Conservation (phyloP, 2,329 filamentous ascomycete species). For the Arachnomyces sp. region DNA sequence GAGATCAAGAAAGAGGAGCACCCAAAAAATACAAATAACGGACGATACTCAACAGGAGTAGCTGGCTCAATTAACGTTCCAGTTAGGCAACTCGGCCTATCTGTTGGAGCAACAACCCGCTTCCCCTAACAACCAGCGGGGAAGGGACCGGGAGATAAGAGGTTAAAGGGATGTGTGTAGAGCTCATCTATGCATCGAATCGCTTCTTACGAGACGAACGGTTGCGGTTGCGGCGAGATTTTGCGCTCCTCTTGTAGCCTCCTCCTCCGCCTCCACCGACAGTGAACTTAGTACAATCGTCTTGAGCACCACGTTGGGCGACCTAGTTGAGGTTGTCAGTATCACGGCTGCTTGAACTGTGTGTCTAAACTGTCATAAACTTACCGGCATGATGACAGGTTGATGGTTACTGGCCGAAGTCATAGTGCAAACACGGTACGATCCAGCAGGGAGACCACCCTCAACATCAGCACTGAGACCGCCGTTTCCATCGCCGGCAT, state of each 20-base stretch:
- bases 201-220: too few relatives aligned
- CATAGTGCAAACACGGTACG: conserved; percentile 47
- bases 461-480: conserved; percentile 37
- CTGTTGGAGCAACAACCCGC: too few relatives aligned
- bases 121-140: too few relatives aligned
- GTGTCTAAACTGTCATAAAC: conserved; percentile 2
- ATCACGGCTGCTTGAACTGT: conserved; percentile 7
- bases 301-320: conserved; percentile 45
- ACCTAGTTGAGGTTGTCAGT: conserved; percentile 17
- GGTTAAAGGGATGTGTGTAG: too few relatives aligned
- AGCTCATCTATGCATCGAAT: too few relatives aligned
- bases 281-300: conserved; percentile 45
- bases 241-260: conserved; percentile 1
- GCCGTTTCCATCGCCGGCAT: conserved; percentile 41
- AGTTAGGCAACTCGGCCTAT: too few relatives aligned
- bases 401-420: conserved; percentile 46
- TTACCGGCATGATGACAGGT: conserved; percentile 48
- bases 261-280: conserved; percentile 22
- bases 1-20: too few relatives aligned
- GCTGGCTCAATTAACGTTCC: too few relatives aligned
- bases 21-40: too few relatives aligned
- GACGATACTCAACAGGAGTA: too few relatives aligned
- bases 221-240: neutral
- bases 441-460: conserved; percentile 40
- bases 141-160: too few relatives aligned